Evolutionary conservation across 2,329 filamentous ascomycete species (phyloP).

Genomic region (Penicillium sp.): DNA sequence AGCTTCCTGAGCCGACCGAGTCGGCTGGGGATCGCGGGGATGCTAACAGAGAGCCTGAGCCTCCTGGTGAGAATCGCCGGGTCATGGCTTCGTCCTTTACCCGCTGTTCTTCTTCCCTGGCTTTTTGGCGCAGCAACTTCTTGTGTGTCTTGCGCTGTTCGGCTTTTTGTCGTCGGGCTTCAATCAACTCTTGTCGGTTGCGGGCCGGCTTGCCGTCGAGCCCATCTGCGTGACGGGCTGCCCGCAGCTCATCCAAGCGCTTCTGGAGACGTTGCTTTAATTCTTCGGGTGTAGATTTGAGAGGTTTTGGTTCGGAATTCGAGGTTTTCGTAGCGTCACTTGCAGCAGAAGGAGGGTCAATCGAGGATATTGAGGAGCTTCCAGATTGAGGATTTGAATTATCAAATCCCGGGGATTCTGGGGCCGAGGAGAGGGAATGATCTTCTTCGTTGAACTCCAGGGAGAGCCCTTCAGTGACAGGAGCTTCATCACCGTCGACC

Average conservation of each 20-base stretch:
- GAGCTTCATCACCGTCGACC: slow-evolving; percentile 40
- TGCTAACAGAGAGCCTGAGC: slow-evolving; percentile 62
- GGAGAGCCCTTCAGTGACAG: slow-evolving; percentile 55
- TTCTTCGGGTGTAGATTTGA: slow-evolving; percentile 72
- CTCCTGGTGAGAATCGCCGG: slow-evolving; percentile 60
- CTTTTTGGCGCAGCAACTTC: slow-evolving; percentile 77
- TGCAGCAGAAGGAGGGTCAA: slow-evolving; percentile 52
- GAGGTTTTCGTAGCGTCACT: slow-evolving; percentile 33
- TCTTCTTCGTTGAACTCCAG: slow-evolving; percentile 50
- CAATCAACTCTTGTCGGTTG: slow-evolving; percentile 89
- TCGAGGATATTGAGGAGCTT: slow-evolving; percentile 72
- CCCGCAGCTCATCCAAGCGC: slow-evolving; percentile 82
- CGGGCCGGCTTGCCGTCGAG: slow-evolving; percentile 79
- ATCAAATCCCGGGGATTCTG: slow-evolving; percentile 64
- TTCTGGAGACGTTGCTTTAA: slow-evolving; percentile 79
- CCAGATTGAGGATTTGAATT: slow-evolving; percentile 55
- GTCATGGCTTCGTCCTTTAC: slow-evolving; percentile 62
- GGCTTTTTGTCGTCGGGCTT: slow-evolving; percentile 84
- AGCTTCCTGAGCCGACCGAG: slow-evolving; percentile 59
- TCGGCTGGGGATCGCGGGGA: slow-evolving; percentile 58
- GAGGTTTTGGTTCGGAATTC: slow-evolving; percentile 59
- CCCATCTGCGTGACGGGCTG: slow-evolving; percentile 84
- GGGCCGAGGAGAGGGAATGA: slow-evolving; percentile 50
- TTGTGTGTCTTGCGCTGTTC: slow-evolving; percentile 85
- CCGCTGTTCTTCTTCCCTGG: slow-evolving; percentile 78